Evolutionary conservation across 2,329 filamentous ascomycete genomes (phyloP).

Genomic region (Clonostachys byssicola): DNA sequence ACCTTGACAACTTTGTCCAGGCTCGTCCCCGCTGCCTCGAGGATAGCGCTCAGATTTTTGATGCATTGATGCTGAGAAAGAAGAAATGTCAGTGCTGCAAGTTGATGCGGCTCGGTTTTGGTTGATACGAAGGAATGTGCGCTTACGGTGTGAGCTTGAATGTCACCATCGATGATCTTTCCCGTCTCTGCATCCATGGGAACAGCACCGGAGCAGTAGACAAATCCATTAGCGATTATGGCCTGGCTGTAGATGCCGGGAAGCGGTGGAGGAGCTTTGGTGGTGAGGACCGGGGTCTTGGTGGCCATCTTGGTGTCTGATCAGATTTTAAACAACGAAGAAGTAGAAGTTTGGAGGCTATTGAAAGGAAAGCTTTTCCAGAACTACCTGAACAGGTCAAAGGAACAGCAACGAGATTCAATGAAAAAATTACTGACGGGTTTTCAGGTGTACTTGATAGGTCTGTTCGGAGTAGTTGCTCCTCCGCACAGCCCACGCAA

Average conservation of each 20-base stretch:
- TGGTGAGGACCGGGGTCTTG: conserved; percentile 6
- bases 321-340: too few relatives aligned
- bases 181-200: conserved; percentile 56
- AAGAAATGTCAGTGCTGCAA: neutral
- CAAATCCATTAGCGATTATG: conserved; percentile 62
- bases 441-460: too few relatives aligned
- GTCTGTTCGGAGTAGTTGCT: too few relatives aligned
- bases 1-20: conserved; percentile 68
- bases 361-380: too few relatives aligned
- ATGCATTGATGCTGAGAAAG: conserved; percentile 52
- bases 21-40: conserved; percentile 62
- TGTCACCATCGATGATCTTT: conserved; percentile 57
- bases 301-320: too few relatives aligned
- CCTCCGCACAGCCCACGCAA: too few relatives aligned
- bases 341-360: too few relatives aligned
- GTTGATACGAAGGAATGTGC: neutral
- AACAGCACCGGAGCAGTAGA: conserved; percentile 71
- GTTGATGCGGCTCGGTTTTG: too few relatives aligned
- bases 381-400: too few relatives aligned
- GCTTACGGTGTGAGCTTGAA: conserved; percentile 58
- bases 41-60: conserved; percentile 66
- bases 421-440: too few relatives aligned
- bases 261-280: conserved; percentile 33
- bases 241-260: conserved; percentile 43
- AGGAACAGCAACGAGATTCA: too few relatives aligned